These are phyloP conservation scores for Penicillium samsonianum DNA, from an alignment of 495 filamentous ascomycete species.

Conservation along the genomic window DNA sequence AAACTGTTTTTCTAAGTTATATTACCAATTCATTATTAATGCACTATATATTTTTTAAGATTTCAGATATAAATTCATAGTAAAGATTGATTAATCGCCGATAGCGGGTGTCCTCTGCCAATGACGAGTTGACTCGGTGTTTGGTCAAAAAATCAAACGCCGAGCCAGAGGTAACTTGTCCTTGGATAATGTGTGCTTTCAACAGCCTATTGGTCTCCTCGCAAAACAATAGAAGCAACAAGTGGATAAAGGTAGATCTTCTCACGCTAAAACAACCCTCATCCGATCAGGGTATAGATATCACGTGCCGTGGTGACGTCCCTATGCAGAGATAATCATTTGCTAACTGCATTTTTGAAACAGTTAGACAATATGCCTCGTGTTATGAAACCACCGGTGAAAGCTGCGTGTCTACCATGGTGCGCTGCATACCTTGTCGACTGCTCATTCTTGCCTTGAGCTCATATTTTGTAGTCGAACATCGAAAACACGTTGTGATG, in stretches of 20 bases:
- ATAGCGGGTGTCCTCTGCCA: not conserved
- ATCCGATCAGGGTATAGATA: not conserved
- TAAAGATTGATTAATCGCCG: not conserved
- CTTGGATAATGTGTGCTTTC: not conserved
- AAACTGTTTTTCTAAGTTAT: not conserved
- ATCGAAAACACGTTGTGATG: constrained; percentile 54
- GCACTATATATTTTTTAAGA: too few species aligned
- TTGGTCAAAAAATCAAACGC: constrained; percentile 14
- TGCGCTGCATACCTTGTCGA: constrained; percentile 25
- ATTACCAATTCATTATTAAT: not conserved
- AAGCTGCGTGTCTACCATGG: constrained; percentile 57
- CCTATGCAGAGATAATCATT: not conserved
- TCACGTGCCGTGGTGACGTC: constrained; percentile 7
- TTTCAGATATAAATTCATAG: too few species aligned
- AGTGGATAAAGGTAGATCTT: not conserved
- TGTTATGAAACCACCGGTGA: constrained; percentile 42
- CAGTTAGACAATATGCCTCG: constrained; percentile 14
- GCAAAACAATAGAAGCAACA: not conserved
- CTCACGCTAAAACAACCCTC: not conserved
- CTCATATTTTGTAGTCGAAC: constrained; percentile 41
- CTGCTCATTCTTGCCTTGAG: constrained; percentile 5
- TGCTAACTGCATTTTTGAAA: not conserved
- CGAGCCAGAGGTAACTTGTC: constrained; percentile 4
- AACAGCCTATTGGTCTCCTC: not conserved
- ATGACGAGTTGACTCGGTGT: constrained; percentile 5